A percentile compares a stretch with the other conserved stretches of the same genome.
These are phyloP conservation scores for Nicotiana noctiflora DNA, from an alignment of 257 asterid species.

Conservation along the genomic window DNA sequence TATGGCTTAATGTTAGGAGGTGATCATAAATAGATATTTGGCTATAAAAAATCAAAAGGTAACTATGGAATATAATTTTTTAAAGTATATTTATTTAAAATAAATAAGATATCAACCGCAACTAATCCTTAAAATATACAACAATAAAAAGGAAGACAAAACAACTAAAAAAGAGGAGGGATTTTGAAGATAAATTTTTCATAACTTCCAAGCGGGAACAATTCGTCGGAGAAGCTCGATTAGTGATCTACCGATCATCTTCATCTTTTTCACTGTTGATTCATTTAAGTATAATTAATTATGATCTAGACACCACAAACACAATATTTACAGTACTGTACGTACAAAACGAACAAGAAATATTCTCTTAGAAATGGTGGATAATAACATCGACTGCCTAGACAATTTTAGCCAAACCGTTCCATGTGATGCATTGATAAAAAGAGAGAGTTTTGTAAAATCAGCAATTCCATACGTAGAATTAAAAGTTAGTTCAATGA, in stretches of 20 bases:
- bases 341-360: neutral
- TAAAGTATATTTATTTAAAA: too few relatives aligned
- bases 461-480: neutral
- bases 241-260: neutral
- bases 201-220: neutral
- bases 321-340: neutral
- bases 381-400: neutral
- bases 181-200: neutral
- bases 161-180: neutral
- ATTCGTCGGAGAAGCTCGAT: neutral
- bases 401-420: neutral
- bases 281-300: neutral
- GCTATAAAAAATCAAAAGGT: too few relatives aligned
- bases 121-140: neutral
- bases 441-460: slow-evolving; percentile 1
- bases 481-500: slow-evolving; percentile 7
- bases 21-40: too few relatives aligned
- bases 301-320: neutral
- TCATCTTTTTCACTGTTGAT: neutral
- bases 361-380: neutral
- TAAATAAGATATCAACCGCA: too few relatives aligned
- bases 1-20: too few relatives aligned
- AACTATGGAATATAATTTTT: too few relatives aligned
- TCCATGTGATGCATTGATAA: neutral
- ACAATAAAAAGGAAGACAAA: neutral